Base-by-base conservation (phyloP, 2,329 filamentous ascomycete species). In the Amesomyces nigricolor region DNA sequence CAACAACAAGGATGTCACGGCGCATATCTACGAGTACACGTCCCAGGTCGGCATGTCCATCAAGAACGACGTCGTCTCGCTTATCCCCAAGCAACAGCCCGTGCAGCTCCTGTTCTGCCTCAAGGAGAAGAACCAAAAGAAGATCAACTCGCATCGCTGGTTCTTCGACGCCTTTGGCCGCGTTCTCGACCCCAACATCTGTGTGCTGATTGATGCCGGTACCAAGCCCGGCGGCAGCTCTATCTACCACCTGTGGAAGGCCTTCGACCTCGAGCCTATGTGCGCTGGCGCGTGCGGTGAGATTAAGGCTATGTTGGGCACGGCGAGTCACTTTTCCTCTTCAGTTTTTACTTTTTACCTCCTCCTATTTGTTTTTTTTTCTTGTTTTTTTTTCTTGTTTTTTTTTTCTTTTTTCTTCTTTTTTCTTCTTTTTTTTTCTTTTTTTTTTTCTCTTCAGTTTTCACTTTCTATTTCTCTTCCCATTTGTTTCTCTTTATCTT, bases 111-210 rank as follows among this genome's bases (percentile, higher is more conserved):
- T 99, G 4, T 99, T 99, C 77, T 99, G 94, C 71, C 73, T 99
- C 58, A 99, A 99, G 77, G 94, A 99, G 70, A 97, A 96, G 82
- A 99, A 99, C 70, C 91, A 96, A 75, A 99, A 99, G 78, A 99
- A 99, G 79, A 99, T 99, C 81, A 99, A 99, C 70, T 97, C 94
- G 0, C 94, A 99, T 71, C 80, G 94, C 70, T 99, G 94, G 94
- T 97, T 99, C 76, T 99, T 99, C 79, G 88, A 95, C 64, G 94
- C 92, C 0, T 99, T 99, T 70, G 94, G 94, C 32, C 83, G 86
- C 19, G 88, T 97, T 3, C 75, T 99, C 44, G 87, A 97, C 60
- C 94, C 94, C 39, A 97, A 97, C 66, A 95, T 99, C 64, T 97
- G 94, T 67, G 92, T 97, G 10, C 80, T 99, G 51, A 83, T 99